Conservation (phyloP, 306 rosid genomes). For the Prunus mume region DNA sequence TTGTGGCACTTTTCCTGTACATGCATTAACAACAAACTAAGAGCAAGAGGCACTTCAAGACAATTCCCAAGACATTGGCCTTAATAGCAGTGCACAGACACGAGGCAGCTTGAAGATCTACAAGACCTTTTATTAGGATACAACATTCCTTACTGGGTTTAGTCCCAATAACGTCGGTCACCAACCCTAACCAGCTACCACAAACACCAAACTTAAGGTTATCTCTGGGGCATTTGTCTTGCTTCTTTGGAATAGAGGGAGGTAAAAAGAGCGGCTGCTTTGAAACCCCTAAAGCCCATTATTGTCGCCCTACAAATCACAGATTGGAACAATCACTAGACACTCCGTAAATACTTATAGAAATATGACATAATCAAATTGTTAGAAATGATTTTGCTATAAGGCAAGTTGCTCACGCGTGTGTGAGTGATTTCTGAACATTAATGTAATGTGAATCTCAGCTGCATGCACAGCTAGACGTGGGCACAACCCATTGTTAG, state of each 20-base stretch:
- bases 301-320: too few relatives aligned
- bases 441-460: too few relatives aligned
- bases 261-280: neutral
- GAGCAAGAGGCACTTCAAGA: conserved; percentile 53
- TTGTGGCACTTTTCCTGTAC: conserved; percentile 55
- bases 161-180: conserved; percentile 50
- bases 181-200: conserved; percentile 72
- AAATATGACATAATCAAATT: too few relatives aligned
- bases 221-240: conserved; percentile 51
- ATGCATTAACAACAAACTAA: conserved; percentile 46
- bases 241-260: conserved; percentile 13
- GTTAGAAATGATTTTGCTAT: too few relatives aligned
- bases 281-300: too few relatives aligned
- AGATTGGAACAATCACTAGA: too few relatives aligned
- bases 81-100: conserved; percentile 71
- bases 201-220: conserved; percentile 69
- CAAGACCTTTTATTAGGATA: conserved; percentile 50
- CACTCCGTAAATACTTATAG: too few relatives aligned
- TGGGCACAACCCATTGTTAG: too few relatives aligned
- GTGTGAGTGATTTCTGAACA: too few relatives aligned
- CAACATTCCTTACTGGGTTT: conserved; percentile 70
- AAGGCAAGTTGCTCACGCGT: too few relatives aligned
- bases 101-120: conserved; percentile 70
- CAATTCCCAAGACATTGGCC: conserved; percentile 50
- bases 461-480: too few relatives aligned